A percentile compares a stretch with the other conserved stretches of the same genome.
Conservation (phyloP, 495 filamentous ascomycete genomes). For the Penicillium pancosmium region DNA sequence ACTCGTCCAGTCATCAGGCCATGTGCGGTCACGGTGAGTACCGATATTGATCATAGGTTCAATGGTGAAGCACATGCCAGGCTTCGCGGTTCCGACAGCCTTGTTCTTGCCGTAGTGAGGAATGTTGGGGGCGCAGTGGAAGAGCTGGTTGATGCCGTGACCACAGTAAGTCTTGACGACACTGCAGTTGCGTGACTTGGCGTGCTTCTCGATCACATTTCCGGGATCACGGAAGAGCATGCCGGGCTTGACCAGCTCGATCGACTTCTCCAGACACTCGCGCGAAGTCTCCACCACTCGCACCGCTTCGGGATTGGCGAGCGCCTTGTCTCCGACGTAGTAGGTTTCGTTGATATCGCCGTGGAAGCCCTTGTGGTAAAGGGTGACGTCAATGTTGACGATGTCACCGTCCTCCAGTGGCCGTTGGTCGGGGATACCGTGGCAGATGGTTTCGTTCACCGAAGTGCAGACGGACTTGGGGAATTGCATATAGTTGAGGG, state of each 20-base stretch:
- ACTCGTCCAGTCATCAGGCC: slow-evolving; percentile 92
- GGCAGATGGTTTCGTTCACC: slow-evolving; percentile 93
- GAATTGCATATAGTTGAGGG: slow-evolving; percentile 94
- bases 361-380: slow-evolving; percentile 87
- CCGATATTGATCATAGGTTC: slow-evolving; percentile 90
- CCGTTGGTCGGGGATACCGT: slow-evolving; percentile 85
- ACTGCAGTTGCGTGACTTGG: slow-evolving; percentile 75
- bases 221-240: slow-evolving; percentile 84
- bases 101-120: slow-evolving; percentile 92
- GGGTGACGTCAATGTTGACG: slow-evolving; percentile 83
- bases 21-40: slow-evolving; percentile 77
- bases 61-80: slow-evolving; percentile 92
- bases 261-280: slow-evolving; percentile 80
- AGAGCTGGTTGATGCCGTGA: slow-evolving; percentile 83
- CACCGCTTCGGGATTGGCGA: slow-evolving; percentile 73
- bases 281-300: slow-evolving; percentile 83
- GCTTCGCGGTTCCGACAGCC: slow-evolving; percentile 82
- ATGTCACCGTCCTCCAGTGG: slow-evolving; percentile 83
- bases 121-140: slow-evolving; percentile 83
- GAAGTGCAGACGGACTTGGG: slow-evolving; percentile 98
- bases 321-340: slow-evolving; percentile 79
- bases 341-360: slow-evolving; percentile 93
- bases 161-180: slow-evolving; percentile 90
- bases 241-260: slow-evolving; percentile 83
- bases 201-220: slow-evolving; percentile 82